Conservation (phyloP, 208 protist species). For the Leishmania major region DNA sequence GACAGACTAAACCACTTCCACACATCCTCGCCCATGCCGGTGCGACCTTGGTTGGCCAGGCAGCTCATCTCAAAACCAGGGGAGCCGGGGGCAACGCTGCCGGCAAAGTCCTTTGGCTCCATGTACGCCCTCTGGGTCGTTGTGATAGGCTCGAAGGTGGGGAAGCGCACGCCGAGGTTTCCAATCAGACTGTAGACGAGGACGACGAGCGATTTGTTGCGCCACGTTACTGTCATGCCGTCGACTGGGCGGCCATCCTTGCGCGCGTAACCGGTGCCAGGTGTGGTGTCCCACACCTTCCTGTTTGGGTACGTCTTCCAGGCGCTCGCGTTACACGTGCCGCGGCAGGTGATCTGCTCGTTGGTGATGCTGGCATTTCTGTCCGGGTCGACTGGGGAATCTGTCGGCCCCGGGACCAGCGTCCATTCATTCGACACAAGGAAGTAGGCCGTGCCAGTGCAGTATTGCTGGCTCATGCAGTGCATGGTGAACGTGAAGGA, state of each 20-base stretch:
- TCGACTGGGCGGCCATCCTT: conserved; percentile 62
- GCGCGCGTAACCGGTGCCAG: conserved; percentile 46
- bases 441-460: conserved; percentile 73
- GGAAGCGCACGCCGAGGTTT: conserved; percentile 82
- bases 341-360: conserved; percentile 67
- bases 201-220: conserved; percentile 69
- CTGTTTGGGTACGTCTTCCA: conserved; percentile 70
- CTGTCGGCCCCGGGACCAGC: conserved; percentile 32
- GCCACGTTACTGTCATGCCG: conserved; percentile 60
- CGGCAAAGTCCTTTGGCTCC: conserved; percentile 53
- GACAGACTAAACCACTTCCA: conserved; percentile 65
- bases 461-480: conserved; percentile 63
- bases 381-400: conserved; percentile 7
- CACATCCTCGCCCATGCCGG: conserved; percentile 71
- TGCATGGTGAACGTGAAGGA: conserved; percentile 76
- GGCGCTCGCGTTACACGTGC: conserved; percentile 69
- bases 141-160: conserved; percentile 74
- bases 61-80: conserved; percentile 73
- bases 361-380: conserved; percentile 41
- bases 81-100: conserved; percentile 42
- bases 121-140: conserved; percentile 49
- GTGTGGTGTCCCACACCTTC: conserved; percentile 71
- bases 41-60: conserved; percentile 55
- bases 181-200: conserved; percentile 72
- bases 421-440: conserved; percentile 55